Evolutionary conservation across 495 filamentous ascomycete species (phyloP).

Genomic region (Amorphotheca resinae): DNA sequence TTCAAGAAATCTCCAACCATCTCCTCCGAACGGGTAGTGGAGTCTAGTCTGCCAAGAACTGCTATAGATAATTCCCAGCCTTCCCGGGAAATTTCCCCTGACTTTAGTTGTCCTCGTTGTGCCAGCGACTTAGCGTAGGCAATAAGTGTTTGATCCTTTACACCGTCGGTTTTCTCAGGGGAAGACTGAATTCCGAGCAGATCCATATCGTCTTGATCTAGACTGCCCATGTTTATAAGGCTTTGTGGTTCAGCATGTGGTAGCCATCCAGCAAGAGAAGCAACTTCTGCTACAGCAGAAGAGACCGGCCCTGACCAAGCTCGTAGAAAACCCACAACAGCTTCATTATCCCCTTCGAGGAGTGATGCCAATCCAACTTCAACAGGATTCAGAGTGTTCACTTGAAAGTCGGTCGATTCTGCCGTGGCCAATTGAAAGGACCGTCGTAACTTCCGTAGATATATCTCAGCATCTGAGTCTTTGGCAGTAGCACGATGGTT

Average conservation of each 20-base stretch:
- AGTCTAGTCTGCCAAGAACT: conserved; percentile 60
- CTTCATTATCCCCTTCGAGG: conserved; percentile 65
- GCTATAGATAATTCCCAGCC: conserved; percentile 83
- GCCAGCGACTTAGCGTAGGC: conserved; percentile 54
- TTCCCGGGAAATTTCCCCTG: conserved; percentile 33
- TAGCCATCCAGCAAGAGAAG: conserved; percentile 64
- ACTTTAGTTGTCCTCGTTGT: conserved; percentile 27
- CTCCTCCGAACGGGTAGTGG: conserved; percentile 47
- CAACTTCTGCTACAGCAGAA: conserved; percentile 67
- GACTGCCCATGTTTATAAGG: conserved; percentile 28
- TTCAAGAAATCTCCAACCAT: conserved; percentile 54
- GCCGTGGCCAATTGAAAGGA: conserved; percentile 31
- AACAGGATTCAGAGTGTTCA: conserved; percentile 57
- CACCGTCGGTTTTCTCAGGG: conserved; percentile 32
- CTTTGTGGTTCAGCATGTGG: conserved; percentile 34
- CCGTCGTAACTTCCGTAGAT: conserved; percentile 28
- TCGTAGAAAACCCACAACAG: conserved; percentile 57
- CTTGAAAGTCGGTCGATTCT: conserved; percentile 40
- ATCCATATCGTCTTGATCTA: conserved; percentile 44
- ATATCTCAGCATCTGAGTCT: conserved; percentile 29
- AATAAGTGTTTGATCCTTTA: conserved; percentile 61
- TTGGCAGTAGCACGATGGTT: conserved; percentile 8
- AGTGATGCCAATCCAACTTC: conserved; percentile 71
- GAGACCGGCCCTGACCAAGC: conserved; percentile 68
- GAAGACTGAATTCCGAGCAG: conserved; percentile 36